Conservation (phyloP, 139 green algal genomes). For the Bryopsis sp. region DNA sequence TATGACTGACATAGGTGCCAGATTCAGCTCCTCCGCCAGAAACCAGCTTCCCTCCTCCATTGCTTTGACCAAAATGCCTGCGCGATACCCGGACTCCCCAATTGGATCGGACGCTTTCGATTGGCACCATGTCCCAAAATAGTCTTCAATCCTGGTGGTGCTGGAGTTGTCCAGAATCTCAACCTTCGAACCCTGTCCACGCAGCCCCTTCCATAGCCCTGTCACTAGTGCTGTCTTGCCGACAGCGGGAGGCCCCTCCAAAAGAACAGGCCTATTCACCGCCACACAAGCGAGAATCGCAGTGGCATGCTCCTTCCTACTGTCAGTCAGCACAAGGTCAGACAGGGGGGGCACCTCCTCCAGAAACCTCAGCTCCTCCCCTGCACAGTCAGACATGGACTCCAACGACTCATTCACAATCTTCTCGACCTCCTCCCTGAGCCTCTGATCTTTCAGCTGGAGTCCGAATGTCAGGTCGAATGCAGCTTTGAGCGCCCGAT, state of each 20-base stretch:
- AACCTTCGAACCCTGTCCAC: background rate
- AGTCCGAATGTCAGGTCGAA: too few relatives aligned
- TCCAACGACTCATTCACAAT: too few relatives aligned
- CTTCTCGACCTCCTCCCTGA: too few relatives aligned
- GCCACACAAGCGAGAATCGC: slow-evolving; percentile 16
- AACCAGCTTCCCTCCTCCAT: slow-evolving; percentile 27
- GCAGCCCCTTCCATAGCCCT: background rate
- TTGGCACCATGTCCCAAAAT: slow-evolving; percentile 36
- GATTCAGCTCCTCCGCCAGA: slow-evolving; percentile 34
- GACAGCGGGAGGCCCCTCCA: slow-evolving; percentile 31
- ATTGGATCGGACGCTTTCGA: slow-evolving; percentile 25
- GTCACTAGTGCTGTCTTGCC: slow-evolving; percentile 8
- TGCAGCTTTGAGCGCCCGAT: too few relatives aligned
- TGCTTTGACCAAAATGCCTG: slow-evolving; percentile 25
- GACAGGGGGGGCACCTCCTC: too few relatives aligned
- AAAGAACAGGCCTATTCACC: slow-evolving; percentile 22
- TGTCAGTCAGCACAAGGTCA: slow-evolving; percentile 25
- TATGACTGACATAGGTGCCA: slow-evolving; percentile 23
- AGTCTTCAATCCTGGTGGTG: slow-evolving; percentile 23
- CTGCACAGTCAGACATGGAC: too few relatives aligned
- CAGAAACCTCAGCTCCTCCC: too few relatives aligned
- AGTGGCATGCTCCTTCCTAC: slow-evolving; percentile 13
- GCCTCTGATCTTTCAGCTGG: too few relatives aligned
- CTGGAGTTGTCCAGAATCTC: background rate
- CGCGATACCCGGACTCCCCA: slow-evolving; percentile 21